Evolutionary conservation across 2,329 filamentous ascomycete species (phyloP), one percentile per base, ranked within the genome.

Genomic region (Shiraia sp.): DNA sequence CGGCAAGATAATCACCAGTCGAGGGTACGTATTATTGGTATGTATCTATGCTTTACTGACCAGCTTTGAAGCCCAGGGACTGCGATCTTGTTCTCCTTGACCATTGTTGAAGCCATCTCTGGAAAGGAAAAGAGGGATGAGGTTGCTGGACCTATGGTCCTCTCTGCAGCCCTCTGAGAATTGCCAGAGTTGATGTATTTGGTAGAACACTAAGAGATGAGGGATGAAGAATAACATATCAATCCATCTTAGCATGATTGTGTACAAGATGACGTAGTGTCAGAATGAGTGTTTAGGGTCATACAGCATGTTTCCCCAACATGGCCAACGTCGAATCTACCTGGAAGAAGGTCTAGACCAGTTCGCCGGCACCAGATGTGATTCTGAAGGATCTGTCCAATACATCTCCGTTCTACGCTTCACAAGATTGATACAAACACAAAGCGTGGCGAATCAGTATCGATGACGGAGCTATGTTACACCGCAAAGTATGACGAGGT

Each of bases 91-190:
- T 72, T 70, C 36, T 53, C 67, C 7, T 52, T 72, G n/a, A 65
- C 59, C 4, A 68, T 72, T 42, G 68, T 71, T 2, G 70, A 72
- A 45, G 4, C 37, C 14, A 25, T 72, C 9, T 51, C 44, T 26
- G 72, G 73, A 15, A 68, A 64, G 40, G 73, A 72, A 66, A 77
- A 72, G 59, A 71, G 72, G 38, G 75, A 77, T 19, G 75, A 75
- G 7, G 72, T 78, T 32, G 69, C 77, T 19, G 72, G 72, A 19
- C 71, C 78, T 31, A 72, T 75, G 61, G 66, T 79, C 49, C 63
- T 75, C 27, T 56, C 61, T 23, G 48, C 57, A 36, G 57, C 47
- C 2, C 23, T 65, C 28, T 66, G 40, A 45, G 34, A n/a, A 10
- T 14, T 10, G 17, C 4, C 26, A 12, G 26, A 14, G 5, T 14